Percentiles rank a stretch among this genome's conserved stretches.
These are phyloP conservation scores for Cichorium intybus DNA, from an alignment of 140 eudicot species.

Conservation along the genomic window DNA sequence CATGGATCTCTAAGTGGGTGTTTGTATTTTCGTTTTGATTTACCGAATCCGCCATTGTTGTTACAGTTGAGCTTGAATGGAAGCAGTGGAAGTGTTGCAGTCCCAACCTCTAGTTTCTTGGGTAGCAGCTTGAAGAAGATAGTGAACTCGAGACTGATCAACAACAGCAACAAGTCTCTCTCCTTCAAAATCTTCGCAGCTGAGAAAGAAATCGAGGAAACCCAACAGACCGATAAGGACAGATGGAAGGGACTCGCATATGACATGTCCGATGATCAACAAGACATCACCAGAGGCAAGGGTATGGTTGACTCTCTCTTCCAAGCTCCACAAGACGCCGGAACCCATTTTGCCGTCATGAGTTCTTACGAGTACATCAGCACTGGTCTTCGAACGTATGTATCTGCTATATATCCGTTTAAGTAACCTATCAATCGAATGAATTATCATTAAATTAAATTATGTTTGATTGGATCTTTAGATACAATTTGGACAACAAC, in stretches of 20 bases:
- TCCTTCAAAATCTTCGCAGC: conserved; percentile 51
- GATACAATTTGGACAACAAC: conserved; percentile 80
- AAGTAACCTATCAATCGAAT: background rate
- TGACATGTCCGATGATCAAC: conserved; percentile 87
- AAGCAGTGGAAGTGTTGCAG: conserved; percentile 44
- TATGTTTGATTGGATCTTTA: conserved; percentile 12
- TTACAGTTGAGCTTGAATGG: conserved; percentile 71
- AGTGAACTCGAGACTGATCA: conserved; percentile 36
- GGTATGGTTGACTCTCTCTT: conserved; percentile 86
- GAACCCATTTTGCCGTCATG: conserved; percentile 80
- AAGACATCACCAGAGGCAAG: conserved; percentile 86
- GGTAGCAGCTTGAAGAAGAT: conserved; percentile 68
- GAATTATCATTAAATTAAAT: background rate
- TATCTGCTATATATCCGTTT: background rate
- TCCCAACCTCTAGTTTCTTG: conserved; percentile 67
- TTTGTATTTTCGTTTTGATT: background rate
- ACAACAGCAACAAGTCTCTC: conserved; percentile 26
- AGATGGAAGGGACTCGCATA: conserved; percentile 73
- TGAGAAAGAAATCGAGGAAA: conserved; percentile 44
- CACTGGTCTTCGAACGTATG: conserved; percentile 70
- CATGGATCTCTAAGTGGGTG: background rate
- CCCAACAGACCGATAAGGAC: conserved; percentile 61
- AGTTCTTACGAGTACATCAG: conserved; percentile 80
- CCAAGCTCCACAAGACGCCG: conserved; percentile 79
- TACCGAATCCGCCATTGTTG: background rate